Conservation (phyloP, 2,329 filamentous ascomycete species). For the Coleophoma eucalyptorum region DNA sequence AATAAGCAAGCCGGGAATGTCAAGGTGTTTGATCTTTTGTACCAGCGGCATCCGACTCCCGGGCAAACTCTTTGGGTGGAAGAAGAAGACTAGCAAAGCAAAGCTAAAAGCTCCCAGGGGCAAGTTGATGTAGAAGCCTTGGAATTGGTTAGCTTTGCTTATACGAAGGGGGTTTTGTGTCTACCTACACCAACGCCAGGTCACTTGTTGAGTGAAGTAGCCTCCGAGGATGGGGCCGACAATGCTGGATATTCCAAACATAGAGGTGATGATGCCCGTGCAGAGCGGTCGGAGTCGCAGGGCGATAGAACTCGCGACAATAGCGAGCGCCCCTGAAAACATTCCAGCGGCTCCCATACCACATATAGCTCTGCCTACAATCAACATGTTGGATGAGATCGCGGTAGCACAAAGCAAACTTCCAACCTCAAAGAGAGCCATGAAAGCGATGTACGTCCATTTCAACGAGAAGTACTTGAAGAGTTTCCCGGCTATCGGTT, state of each 20-base stretch:
- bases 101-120: constrained; percentile 33
- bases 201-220: constrained; percentile 32
- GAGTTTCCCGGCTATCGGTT: constrained; percentile 18
- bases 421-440: constrained; percentile 19
- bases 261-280: constrained; percentile 17
- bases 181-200: constrained; percentile 27
- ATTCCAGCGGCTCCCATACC: constrained; percentile 48
- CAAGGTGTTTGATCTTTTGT: constrained; percentile 28
- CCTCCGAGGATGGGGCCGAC: constrained; percentile 34
- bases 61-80: constrained; percentile 32
- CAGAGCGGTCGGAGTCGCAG: constrained; percentile 36
- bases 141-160: too few species aligned
- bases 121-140: constrained; percentile 34
- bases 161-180: constrained; percentile 29
- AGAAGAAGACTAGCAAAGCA: constrained; percentile 31
- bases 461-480: constrained; percentile 25
- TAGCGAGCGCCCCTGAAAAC: constrained; percentile 38
- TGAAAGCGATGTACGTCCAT: constrained; percentile 18
- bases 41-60: constrained; percentile 2
- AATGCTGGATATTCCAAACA: constrained; percentile 23
- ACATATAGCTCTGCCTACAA: constrained; percentile 35
- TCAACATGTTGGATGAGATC: constrained; percentile 18
- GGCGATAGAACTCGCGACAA: constrained; percentile 39
- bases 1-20: constrained; percentile 27
- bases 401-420: constrained; percentile 29